Conservation (phyloP, 73 alveolate species). For the Paramecium pentaurelia region DNA sequence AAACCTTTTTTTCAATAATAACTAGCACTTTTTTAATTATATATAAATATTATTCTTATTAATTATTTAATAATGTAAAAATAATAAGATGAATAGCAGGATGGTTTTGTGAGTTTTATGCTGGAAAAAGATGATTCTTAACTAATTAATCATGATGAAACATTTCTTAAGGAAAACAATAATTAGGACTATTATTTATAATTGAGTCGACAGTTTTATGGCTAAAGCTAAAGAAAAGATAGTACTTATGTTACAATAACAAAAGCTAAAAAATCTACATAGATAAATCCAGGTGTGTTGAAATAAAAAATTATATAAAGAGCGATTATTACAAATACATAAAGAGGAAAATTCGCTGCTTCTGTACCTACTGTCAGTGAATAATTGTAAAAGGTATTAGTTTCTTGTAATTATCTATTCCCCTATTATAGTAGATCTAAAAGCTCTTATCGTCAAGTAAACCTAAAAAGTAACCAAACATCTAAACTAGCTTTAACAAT, state of each 20-base stretch:
- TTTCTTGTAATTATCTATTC: background rate
- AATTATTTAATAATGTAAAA: background rate
- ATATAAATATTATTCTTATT: background rate
- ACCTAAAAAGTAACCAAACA: background rate
- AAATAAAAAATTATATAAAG: background rate
- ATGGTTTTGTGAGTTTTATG: constrained; percentile 35
- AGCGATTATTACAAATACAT: background rate
- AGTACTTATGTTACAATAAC: background rate
- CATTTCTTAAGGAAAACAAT: background rate
- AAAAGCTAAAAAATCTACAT: background rate
- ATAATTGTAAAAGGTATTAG: constrained; percentile 21
- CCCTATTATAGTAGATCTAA: constrained; percentile 22
- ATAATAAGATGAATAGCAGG: background rate
- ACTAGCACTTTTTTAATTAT: background rate
- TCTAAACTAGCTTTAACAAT: background rate
- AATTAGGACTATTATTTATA: background rate
- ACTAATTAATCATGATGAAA: background rate
- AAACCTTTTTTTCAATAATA: background rate
- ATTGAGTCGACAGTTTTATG: constrained; percentile 19
- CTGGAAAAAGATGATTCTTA: constrained; percentile 41
- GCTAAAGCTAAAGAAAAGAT: background rate
- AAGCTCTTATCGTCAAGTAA: constrained; percentile 36
- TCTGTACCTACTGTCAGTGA: constrained; percentile 12
- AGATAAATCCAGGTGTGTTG: background rate
- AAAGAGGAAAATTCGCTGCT: background rate